phyloP scores from a whole-genome alignment of 257 asterid genomes.

The Paraleonurus japonicus region DNA sequence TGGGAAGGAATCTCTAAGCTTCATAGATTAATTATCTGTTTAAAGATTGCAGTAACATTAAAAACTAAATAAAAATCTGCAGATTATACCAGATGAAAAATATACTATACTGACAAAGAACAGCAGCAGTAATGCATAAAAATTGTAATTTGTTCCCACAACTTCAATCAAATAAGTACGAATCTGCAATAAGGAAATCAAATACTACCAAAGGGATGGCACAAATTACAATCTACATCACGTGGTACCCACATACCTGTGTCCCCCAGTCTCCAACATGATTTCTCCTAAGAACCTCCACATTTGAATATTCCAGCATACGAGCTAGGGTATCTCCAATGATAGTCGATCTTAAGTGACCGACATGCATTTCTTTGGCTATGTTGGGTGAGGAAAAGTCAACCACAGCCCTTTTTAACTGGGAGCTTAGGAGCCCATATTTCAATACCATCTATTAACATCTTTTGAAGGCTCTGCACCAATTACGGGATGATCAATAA shows the following conservation, averaged over 20 bases:
- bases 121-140: neutral
- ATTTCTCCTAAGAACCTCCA: slow-evolving; percentile 84
- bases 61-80: neutral
- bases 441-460: slow-evolving; percentile 78
- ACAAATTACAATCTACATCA: slow-evolving; percentile 18
- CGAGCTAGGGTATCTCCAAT: slow-evolving; percentile 96
- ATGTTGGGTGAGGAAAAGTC: slow-evolving; percentile 97
- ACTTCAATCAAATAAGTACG: neutral
- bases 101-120: neutral
- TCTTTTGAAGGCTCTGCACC: slow-evolving; percentile 75
- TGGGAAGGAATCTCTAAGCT: neutral
- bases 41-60: slow-evolving; percentile 6
- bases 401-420: slow-evolving; percentile 72
- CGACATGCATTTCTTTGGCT: slow-evolving; percentile 99
- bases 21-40: neutral
- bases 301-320: slow-evolving; percentile 85
- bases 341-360: slow-evolving; percentile 92
- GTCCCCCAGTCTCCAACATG: slow-evolving; percentile 99
- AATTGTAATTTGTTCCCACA: neutral
- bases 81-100: neutral
- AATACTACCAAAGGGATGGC: slow-evolving; percentile 6
- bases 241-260: slow-evolving; percentile 46
- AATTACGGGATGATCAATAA: slow-evolving; percentile 17
- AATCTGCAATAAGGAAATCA: neutral
- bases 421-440: slow-evolving; percentile 87